Base-by-base conservation (phyloP, 768 basidiomycete species). In the Tricholoma saponaceum region DNA sequence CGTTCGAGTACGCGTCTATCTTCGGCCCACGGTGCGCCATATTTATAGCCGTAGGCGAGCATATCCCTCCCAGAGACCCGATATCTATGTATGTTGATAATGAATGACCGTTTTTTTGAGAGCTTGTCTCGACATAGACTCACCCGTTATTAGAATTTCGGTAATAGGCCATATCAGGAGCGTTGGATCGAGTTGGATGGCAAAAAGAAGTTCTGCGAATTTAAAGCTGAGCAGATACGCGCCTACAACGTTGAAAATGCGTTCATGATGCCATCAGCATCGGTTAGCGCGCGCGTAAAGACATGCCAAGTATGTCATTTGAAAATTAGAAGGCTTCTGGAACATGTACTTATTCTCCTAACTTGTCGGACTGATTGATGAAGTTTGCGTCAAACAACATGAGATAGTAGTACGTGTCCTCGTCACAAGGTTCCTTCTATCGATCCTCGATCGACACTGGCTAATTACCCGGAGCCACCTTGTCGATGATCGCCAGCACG, bases 31-130 rank as follows among this genome's bases (percentile, higher is more conserved):
- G 67, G 58, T 23, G 69, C 62, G 10, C 69, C 68, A 26, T 65
- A 63, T 54, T 67, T 70, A 57, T 67, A 70, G 3, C 69, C 70
- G 55, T 72, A 70, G 3, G 69, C 60, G 39, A 69, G 58, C 60
- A 70, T 60, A 6, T 73, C 72, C 32, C 60, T 60, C 13, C 63
- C 56, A 7, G 63, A 59, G 12, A 64, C 37, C 22, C 55, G 53
- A 35, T 64, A 62, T 44, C 66, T 67, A 39, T 35, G 43, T 43
- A 53, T 20, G 52, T 47, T n/a, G 9, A 30, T 25, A 49, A 44
- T 18, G 22, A 44, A 30, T 18, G 16, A 28, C 13, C 3, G 25
- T 14, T 7, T 13, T 10, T 41, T 14, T 32, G 20, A 54, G 16
- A 33, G 32, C 5, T 51, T 2, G 10, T 16, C 25, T 37, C 46